Base-by-base conservation (phyloP, 129 eudicot genomes). In the Artemisia annua region DNA sequence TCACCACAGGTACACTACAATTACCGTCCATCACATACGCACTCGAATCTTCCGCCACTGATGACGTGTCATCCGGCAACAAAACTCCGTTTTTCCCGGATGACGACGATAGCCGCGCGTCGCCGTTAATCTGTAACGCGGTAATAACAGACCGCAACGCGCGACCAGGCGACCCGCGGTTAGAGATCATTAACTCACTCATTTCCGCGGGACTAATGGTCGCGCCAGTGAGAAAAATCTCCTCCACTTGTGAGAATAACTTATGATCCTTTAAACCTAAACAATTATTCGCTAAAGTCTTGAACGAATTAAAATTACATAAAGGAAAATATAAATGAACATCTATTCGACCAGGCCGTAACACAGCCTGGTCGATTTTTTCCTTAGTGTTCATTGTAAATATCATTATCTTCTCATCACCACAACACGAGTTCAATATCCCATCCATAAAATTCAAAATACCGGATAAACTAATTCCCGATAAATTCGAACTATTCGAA, bases 371-470 rank as follows among this genome's bases (percentile, higher is more conserved):
- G 65, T 89, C 96, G 26, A 89, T 76, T 15, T 79, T 72, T 2
- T 89, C 91, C 18, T 87, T 92, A 12, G 18, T 65, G 53, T 78
- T 89, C 98, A 87, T 84, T 16, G 98, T 92, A 75, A 92, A 89
- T 9, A 92, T 81, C 96, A 89, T 89, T 2, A 92, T 52, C 57
- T 87, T 83, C 80, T 84, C 98, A 46, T 87, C 87, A 0, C 86
- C 82, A 11, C 80, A 81, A 66, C 92, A 89, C 20, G 96, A 86
- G 48, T 78, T 86, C 64, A 81, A 67, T 6, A 92, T 66, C 14
- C 96, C 98, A 63, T 89, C 98, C 98, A 92, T 92, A 82, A 92
- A 92, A 71, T 92, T 92, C 75, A 92, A 26, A 60, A 92, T 5
- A 2, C 96, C 98, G 0, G 96, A 82, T 35, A 83, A 59, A 60